Evolutionary conservation across 345 rosid genomes (phyloP), one percentile per base, ranked within the genome.

Genomic region (Triadica sebifera): DNA sequence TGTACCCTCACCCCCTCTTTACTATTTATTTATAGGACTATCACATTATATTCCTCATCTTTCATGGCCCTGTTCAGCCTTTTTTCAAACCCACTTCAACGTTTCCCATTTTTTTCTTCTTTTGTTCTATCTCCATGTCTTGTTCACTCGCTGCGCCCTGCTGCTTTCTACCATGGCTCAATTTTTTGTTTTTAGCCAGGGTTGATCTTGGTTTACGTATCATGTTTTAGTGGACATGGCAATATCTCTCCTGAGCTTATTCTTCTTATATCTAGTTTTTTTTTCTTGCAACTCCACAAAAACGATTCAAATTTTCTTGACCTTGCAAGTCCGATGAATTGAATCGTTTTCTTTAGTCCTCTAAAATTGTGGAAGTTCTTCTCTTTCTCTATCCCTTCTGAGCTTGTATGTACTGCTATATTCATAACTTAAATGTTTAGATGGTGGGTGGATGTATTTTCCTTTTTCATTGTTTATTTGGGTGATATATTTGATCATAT

Each of bases 191-290:
- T 20, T 5, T 47, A n/a, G 46, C 62, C 52, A n/a, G n/a, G n/a
- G n/a, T n/a, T n/a, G n/a, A n/a, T n/a, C n/a, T n/a, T n/a, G n/a
- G n/a, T n/a, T n/a, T n/a, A n/a, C 8, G 24, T 55, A 55, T 52
- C n/a, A 4, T 41, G 74, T 5, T 73, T 29, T 79, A 81, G 73
- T 77, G 11, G n/a, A 2, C 47, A 0, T 24, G 90, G 87, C 81
- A 72, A 20, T 84, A 84, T 89, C 88, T 85, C 93, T 89, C 90
- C 88, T 86, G 93, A 89, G 93, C 93, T 89, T 87, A 67, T 79
- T 73, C 82, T 77, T 82, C 81, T 72, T 63, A 72, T 5, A 0
- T 29, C 19, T 43, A 19, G 8, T 70, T 17, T 24, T 9, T 15
- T 12, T 25, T 57, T 75, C 12, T 63, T 61, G 20, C 43, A 58